A percentile compares a stretch with the other conserved stretches of the same genome.
Evolutionary conservation across 169 alveolate species (phyloP).

Genomic region (Plasmodium billcollinsi): DNA sequence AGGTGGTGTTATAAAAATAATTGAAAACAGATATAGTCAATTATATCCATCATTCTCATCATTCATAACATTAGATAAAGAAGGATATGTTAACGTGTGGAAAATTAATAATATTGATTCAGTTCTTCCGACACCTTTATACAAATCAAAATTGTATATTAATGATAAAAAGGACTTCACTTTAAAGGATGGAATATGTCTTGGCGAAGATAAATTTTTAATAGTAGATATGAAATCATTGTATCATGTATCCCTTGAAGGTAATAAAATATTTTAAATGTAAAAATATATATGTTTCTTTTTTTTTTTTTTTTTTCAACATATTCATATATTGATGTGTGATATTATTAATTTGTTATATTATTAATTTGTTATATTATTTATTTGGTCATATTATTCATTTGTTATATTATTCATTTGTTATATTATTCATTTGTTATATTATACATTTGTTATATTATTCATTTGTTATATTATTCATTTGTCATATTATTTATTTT

Average conservation of each 20-base stretch:
- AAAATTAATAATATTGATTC: constrained; percentile 41
- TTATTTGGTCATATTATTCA: too few species aligned
- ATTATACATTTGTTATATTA: too few species aligned
- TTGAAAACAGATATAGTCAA: constrained; percentile 34
- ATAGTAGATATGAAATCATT: constrained; percentile 19
- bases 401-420: too few species aligned
- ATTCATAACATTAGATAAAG: constrained; percentile 45
- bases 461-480: too few species aligned
- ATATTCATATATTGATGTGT: neutral
- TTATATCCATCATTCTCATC: constrained; percentile 49
- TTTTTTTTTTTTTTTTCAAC: neutral
- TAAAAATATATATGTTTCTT: neutral
- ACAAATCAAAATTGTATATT: constrained; percentile 17
- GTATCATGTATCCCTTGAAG: constrained; percentile 23
- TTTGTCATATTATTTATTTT: too few species aligned
- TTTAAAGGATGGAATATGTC: constrained; percentile 22
- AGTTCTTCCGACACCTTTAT: constrained; percentile 24
- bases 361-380: too few species aligned
- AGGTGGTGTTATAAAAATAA: constrained; percentile 34
- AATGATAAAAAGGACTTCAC: neutral
- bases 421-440: too few species aligned
- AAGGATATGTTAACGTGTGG: constrained; percentile 60
- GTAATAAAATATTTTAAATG: neutral
- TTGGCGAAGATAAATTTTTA: constrained; percentile 19
- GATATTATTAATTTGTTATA: too few species aligned